phyloP scores from a whole-genome alignment of 148 eudicot genomes.

The Amaranthus hypochondriacus region DNA sequence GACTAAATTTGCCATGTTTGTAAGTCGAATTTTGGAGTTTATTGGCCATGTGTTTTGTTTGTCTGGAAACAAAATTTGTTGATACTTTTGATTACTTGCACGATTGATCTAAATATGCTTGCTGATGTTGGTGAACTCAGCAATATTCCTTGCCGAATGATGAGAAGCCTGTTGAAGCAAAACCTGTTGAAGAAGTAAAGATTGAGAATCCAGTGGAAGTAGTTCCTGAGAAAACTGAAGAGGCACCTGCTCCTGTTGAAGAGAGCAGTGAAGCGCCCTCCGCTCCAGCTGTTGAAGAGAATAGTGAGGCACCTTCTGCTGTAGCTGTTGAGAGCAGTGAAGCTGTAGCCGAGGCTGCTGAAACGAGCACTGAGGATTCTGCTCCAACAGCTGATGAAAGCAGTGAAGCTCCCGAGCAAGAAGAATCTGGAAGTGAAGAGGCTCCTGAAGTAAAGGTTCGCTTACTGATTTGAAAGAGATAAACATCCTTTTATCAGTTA shows the following conservation, averaged over 20 bases:
- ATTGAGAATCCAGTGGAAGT: slow-evolving; percentile 43
- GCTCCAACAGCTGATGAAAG: slow-evolving; percentile 41
- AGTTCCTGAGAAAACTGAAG: slow-evolving; percentile 42
- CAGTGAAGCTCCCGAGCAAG: slow-evolving; percentile 45
- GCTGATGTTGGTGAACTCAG: slow-evolving; percentile 16
- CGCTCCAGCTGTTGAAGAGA: slow-evolving; percentile 37
- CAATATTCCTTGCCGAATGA: slow-evolving; percentile 36
- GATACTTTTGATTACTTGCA: background rate
- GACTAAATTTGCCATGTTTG: background rate
- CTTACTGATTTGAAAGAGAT: background rate
- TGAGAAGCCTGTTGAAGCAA: slow-evolving; percentile 28
- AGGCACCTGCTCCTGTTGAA: slow-evolving; percentile 36
- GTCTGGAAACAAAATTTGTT: background rate
- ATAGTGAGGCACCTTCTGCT: slow-evolving; percentile 30
- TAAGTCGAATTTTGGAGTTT: background rate
- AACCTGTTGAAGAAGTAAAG: slow-evolving; percentile 46
- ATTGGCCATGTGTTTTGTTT: background rate
- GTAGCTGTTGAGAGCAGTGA: slow-evolving; percentile 20
- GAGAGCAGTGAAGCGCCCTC: slow-evolving; percentile 32
- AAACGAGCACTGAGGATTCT: slow-evolving; percentile 16
- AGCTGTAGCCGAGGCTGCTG: slow-evolving; percentile 20
- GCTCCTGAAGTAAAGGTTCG: slow-evolving; percentile 66
- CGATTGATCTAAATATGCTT: slow-evolving; percentile 11
- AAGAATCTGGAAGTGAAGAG: slow-evolving; percentile 36
- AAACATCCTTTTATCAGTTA: background rate